Evolutionary conservation across 1,284 basidiomycete genomes (phyloP).

Genomic region (Thelephora terrestris): DNA sequence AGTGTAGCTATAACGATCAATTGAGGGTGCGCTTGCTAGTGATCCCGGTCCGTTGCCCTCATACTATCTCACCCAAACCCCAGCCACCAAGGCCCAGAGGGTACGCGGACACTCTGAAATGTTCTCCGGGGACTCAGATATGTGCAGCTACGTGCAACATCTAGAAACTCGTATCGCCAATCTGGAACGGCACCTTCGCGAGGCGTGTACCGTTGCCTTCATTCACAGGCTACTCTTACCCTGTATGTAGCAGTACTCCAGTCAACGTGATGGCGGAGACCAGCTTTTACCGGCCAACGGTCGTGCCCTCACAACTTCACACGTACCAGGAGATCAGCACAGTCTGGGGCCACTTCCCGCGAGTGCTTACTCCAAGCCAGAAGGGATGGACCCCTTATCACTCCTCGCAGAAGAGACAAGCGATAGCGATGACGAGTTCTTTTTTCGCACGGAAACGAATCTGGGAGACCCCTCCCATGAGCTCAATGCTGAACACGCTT

Average conservation of each 20-base stretch:
- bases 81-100: not conserved
- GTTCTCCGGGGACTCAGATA: not conserved
- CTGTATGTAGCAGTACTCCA: not conserved
- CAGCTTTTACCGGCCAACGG: not conserved
- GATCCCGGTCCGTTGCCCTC: not conserved
- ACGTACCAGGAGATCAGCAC: not conserved
- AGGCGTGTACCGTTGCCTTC: no score
- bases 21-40: not conserved
- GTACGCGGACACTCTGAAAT: not conserved
- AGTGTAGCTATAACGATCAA: constrained; percentile 2
- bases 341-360: not conserved
- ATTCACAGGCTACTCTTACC: not conserved
- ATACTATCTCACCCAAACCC: not conserved
- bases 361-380: not conserved
- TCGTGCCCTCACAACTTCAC: not conserved
- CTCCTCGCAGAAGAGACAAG: no score
- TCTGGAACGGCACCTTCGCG: constrained; percentile 34
- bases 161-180: constrained; percentile 63
- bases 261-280: not conserved
- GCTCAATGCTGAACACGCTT: constrained; percentile 21
- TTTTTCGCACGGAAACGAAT: constrained; percentile 22
- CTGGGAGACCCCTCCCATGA: constrained; percentile 21
- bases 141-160: constrained; percentile 56
- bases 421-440: constrained; percentile 16
- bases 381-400: not conserved